Conservation (phyloP, 2,329 filamentous ascomycete genomes). For the Apiospora phragmitis region DNA sequence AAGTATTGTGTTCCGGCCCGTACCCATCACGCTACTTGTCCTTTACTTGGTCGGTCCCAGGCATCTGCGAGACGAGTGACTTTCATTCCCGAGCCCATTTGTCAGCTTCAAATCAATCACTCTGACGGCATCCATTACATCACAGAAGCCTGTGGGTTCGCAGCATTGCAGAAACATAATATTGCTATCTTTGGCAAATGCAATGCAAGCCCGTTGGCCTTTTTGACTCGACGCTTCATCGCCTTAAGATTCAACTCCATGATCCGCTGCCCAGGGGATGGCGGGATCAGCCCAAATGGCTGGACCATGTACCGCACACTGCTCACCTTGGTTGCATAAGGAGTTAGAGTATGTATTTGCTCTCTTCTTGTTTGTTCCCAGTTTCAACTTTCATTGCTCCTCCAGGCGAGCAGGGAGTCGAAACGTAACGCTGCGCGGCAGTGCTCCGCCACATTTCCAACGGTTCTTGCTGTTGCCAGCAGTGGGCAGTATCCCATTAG, state of each 20-base stretch:
- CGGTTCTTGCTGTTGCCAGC: background rate
- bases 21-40: conserved; percentile 4
- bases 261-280: background rate
- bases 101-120: background rate
- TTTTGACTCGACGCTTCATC: background rate
- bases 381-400: conserved; percentile 9
- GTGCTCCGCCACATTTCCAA: conserved; percentile 6
- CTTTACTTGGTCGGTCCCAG: background rate
- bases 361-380: conserved; percentile 5
- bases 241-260: conserved; percentile 6
- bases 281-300: background rate
- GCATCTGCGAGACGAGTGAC: background rate
- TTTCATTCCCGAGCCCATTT: background rate
- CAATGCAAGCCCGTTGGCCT: background rate
- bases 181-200: background rate
- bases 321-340: background rate
- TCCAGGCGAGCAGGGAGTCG: conserved; percentile 7
- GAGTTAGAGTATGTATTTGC: background rate
- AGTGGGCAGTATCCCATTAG: background rate
- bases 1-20: conserved; percentile 7
- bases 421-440: conserved; percentile 5
- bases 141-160: background rate
- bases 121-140: background rate
- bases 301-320: background rate
- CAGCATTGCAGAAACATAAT: background rate